Evolutionary conservation across 2,329 filamentous ascomycete genomes (phyloP), one percentile per base, ranked within the genome.

Genomic region (Trichophyton mentagrophytes): DNA sequence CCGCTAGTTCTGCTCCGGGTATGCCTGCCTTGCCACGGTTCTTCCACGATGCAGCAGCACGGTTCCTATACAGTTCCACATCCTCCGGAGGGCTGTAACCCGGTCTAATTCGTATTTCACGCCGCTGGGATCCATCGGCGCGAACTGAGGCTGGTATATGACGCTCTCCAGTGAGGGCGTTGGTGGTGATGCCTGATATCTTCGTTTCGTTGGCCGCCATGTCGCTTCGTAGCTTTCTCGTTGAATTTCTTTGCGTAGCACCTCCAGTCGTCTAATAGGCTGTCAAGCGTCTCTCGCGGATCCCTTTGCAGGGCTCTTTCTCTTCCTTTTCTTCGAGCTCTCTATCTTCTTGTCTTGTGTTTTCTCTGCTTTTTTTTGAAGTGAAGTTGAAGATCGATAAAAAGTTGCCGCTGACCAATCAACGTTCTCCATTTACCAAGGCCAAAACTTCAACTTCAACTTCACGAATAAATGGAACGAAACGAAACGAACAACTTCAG

Each of bases 61-160:
- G 86, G 74, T 95, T 96, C 78, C 90, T 95, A 82, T 99, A 99
- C 53, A 96, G 80, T 71, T 96, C 90, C 65, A 97, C 87, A 74
- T 99, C 93, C 76, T 99, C 93, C 0, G 91, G 90, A 1, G 93
- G 95, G 38, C 86, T 85, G 75, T 96, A 99, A 60, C 93, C 95
- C 0, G 93, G 92, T 33, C 90, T 85, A 63, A 99, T 90, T 70
- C 89, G 89, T 71, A 97, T 97, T 69, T 96, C 92, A 70, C 89
- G 95, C 61, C 93, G 85, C n/a, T 89, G 89, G 58, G 87, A 90
- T 61, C 93, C 93, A 71, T 99, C 93, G 25, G 93, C 77, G 60
- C 95, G 87, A 49, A 84, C 78, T 0, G 92, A 97, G 49, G 91
- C 83, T 27, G 93, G 93, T 61, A 99, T 97, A 67, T 90, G 86